Conservation (phyloP, 2,329 filamentous ascomycete species). For the Nemania bipapillata region DNA sequence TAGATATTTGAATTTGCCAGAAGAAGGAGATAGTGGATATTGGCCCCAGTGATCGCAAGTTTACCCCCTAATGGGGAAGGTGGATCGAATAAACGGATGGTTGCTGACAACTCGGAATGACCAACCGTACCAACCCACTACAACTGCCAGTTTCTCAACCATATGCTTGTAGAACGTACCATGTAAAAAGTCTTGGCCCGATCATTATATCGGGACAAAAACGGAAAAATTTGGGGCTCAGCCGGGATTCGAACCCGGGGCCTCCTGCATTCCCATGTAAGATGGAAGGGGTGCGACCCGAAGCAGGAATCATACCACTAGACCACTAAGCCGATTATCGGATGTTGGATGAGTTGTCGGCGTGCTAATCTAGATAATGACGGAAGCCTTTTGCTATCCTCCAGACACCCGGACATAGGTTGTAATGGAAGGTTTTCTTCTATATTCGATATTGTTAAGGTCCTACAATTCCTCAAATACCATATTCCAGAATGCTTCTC, state of each 20-base stretch:
- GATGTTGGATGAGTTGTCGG: neutral
- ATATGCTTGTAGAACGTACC: too few species aligned
- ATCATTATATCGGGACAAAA: neutral
- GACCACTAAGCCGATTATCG: slow-evolving; percentile 36
- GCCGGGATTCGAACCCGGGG: slow-evolving; percentile 43
- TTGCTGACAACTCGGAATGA: too few species aligned
- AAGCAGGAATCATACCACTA: slow-evolving; percentile 42
- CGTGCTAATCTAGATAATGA: neutral
- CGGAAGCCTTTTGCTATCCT: neutral
- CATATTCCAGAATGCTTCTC: slow-evolving; percentile 27
- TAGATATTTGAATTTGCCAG: too few species aligned
- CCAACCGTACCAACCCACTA: too few species aligned
- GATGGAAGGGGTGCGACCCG: slow-evolving; percentile 36
- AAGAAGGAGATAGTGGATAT: too few species aligned
- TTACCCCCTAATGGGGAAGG: neutral
- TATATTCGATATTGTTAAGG: neutral
- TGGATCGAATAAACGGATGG: too few species aligned
- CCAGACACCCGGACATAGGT: neutral
- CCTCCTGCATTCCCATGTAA: slow-evolving; percentile 42
- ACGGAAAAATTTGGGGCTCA: slow-evolving; percentile 40
- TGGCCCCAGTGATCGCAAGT: too few species aligned
- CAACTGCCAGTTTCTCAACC: too few species aligned
- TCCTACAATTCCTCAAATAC: neutral
- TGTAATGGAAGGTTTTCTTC: neutral
- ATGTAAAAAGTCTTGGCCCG: neutral